A percentile compares a stretch with the other conserved stretches of the same genome.
phyloP scores from a whole-genome alignment of 2,329 filamentous ascomycete species.

The Cercospora janseana region DNA sequence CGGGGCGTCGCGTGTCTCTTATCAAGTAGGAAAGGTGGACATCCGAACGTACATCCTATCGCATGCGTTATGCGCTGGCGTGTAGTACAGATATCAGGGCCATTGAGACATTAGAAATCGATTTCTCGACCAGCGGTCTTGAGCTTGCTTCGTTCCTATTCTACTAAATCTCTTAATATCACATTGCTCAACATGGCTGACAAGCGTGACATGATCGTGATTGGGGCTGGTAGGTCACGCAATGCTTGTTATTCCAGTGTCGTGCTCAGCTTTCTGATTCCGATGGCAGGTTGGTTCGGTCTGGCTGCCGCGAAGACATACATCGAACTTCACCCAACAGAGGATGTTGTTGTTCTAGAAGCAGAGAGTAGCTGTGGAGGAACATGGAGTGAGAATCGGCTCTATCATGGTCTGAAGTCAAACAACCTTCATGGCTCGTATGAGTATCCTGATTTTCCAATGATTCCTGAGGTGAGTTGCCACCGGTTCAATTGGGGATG shows the following conservation, averaged over 20 bases:
- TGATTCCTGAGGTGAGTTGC: constrained; percentile 46
- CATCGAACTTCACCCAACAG: constrained; percentile 43
- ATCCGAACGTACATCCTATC: constrained; percentile 10
- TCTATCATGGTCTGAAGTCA: constrained; percentile 68
- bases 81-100: constrained; percentile 15
- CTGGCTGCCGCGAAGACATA: constrained; percentile 51
- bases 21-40: constrained; percentile 16
- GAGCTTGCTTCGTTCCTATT: too few relatives aligned
- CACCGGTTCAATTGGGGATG: too few relatives aligned
- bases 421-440: constrained; percentile 74
- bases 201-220: constrained; percentile 38
- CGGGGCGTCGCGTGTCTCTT: constrained; percentile 15
- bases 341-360: constrained; percentile 48
- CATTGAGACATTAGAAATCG: constrained; percentile 1
- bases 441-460: constrained; percentile 72
- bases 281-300: constrained; percentile 44
- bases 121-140: neutral
- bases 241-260: neutral
- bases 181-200: constrained; percentile 18
- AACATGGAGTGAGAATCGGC: constrained; percentile 60
- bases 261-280: constrained; percentile 9
- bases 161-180: neutral
- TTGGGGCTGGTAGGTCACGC: constrained; percentile 49
- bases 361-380: constrained; percentile 55
- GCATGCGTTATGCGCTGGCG: constrained; percentile 7